Base-by-base conservation (phyloP, 208 protist genomes). In the Wallacemonas sp. region DNA sequence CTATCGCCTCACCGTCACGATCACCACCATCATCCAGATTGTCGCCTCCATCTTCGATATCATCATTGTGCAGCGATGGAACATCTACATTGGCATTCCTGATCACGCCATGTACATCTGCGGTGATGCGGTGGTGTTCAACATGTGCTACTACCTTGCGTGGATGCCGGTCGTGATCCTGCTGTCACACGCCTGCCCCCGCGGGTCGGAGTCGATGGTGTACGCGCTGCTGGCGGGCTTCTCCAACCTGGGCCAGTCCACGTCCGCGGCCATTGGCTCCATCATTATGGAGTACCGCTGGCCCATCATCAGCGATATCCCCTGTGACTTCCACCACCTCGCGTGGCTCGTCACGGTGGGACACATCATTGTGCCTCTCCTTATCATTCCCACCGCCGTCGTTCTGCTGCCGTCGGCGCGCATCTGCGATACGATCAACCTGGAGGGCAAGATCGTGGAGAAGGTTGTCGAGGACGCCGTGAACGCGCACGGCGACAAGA, bases 131-230 rank as follows among this genome's bases (percentile, higher is more conserved):
- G 74, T 93, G 1, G 65, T 95, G 3, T 60, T 76, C 12, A 27
- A 87, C 61, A 48, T 85, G 16, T 66, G 55, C 27, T 85, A 81
- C 58, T 85, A 87, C 75, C 56, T 96, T 0, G 73, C 72, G 32
- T 92, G 72, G 56, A 93, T 96, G 84, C 85, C 91, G 17, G 70
- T 76, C 27, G 72, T 88, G 4, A 72, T 95, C 6, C 71, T 93
- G 29, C 76, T 88, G 36, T 87, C 87, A 2, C 87, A 85, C 44
- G 68, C 92, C 19, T 93, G 87, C 70, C 87, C 90, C 29, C 81
- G 77, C 39, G 85, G 81, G 33, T 80, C 85, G 52, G 83, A 95
- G 70, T 72, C 64, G 9, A 91, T 83, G 62, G 74, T 92, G 54
- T 92, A 85, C 43, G 81, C 89, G 23, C 67, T 95, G 2, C 68